Evolutionary conservation across 2,329 filamentous ascomycete species (phyloP).

Genomic region (Hypoxylon sp.): DNA sequence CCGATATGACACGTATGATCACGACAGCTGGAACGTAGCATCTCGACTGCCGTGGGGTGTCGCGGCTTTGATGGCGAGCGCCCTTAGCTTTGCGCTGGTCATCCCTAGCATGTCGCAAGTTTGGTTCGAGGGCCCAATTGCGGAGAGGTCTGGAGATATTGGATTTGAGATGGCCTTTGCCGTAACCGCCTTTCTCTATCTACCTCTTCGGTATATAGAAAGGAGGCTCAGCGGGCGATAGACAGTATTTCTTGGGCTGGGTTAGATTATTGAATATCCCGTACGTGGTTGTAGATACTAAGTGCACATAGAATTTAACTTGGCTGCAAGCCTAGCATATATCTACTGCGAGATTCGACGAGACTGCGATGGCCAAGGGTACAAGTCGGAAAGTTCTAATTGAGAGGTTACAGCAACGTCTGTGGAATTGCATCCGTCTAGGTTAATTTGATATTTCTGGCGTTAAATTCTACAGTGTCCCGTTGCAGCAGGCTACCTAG

Average conservation of each 20-base stretch:
- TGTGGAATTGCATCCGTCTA: not conserved
- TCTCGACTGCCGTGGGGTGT: constrained; percentile 55
- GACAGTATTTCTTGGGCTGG: constrained; percentile 6
- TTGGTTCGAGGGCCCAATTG: constrained; percentile 72
- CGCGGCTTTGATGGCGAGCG: constrained; percentile 54
- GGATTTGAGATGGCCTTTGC: constrained; percentile 73
- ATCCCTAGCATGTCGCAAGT: constrained; percentile 70
- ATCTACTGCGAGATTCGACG: not conserved
- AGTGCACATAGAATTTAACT: constrained; percentile 69
- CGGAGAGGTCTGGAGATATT: constrained; percentile 70
- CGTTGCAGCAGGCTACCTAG: too few relatives aligned
- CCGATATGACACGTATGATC: constrained; percentile 52
- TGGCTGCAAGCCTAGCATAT: not conserved
- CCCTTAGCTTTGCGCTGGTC: constrained; percentile 59
- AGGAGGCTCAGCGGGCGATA: constrained; percentile 48
- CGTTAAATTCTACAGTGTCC: too few relatives aligned
- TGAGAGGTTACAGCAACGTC: too few relatives aligned
- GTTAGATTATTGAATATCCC: constrained; percentile 7
- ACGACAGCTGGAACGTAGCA: constrained; percentile 54
- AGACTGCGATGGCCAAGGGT: not conserved
- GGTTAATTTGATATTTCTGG: too few relatives aligned
- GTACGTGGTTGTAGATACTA: constrained; percentile 63
- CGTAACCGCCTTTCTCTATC: constrained; percentile 57
- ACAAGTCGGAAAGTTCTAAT: too few relatives aligned
- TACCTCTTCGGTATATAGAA: constrained; percentile 57